Base-by-base conservation (phyloP, 2,329 filamentous ascomycete species). In the Fonsecaea monophora region DNA sequence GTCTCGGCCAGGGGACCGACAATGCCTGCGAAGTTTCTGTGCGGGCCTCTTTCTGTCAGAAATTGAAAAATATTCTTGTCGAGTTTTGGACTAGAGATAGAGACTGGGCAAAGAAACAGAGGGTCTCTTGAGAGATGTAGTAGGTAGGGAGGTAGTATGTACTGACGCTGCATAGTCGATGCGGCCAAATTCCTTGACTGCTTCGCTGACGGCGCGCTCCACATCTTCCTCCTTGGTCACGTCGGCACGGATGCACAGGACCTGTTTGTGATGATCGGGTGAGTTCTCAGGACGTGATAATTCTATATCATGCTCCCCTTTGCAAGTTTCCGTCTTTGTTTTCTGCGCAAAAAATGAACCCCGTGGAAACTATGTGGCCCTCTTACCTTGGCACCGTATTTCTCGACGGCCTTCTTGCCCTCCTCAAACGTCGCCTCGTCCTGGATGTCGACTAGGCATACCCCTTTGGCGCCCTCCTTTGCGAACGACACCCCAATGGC, bases 11-110 rank as follows among this genome's bases (percentile, higher is more conserved):
- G 37, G 8, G 64, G 66, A 13, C 68, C 68, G 53, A 66, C 79
- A 10, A 97, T 96, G 62, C 94, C 94, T 32, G 94, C 94, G 78
- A 97, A 97, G 87, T 97, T 97, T 4, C 67, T 69, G 54, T 30
- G 30, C 40, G 45, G n/a, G 5, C 48, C 45, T 50, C 45, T 50
- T 34, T 25, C 53, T 34, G 13, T 18, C 3, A 53, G 12, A 4
- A 15, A 1, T 30, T 18, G 30, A 18, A 15, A 35, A n/a, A 21
- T 21, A 21, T 13, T 12, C 30, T 10, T 10, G 5, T 21, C 21
- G 3, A 38, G 18, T 18, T 30, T 13, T 1, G 32, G 13, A 30
- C 30, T 1, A 1, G 30, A 30, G 30, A 30, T 30, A 30, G 30
- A 30, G 30, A 30, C 30, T 30, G 30, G 30, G 5, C 5, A 30